phyloP scores from a whole-genome alignment of 2,329 filamentous ascomycete species.

The Fusarium sp. region DNA sequence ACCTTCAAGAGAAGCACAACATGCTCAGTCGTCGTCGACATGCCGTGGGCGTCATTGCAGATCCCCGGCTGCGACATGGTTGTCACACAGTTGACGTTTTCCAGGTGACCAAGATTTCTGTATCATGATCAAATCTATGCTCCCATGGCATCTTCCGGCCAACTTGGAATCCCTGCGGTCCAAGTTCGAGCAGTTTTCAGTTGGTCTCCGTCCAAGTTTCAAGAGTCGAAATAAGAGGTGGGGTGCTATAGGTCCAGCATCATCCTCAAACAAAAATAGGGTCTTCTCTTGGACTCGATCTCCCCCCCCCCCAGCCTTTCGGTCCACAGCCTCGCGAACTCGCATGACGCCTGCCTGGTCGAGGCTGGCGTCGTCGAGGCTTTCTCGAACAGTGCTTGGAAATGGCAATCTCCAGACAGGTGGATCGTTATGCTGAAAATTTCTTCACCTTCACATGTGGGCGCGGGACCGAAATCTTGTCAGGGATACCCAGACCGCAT shows the following conservation, averaged over 20 bases:
- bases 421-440: conserved; percentile 43
- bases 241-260: conserved; percentile 11
- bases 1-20: conserved; percentile 17
- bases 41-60: conserved; percentile 29
- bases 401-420: conserved; percentile 38
- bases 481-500: conserved; percentile 45
- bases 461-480: conserved; percentile 25
- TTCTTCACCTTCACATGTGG: conserved; percentile 33
- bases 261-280: conserved; percentile 29
- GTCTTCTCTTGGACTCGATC: conserved; percentile 6
- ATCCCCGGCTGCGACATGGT: conserved; percentile 36
- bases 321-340: conserved; percentile 36
- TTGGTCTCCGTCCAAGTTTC: conserved; percentile 29
- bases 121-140: conserved; percentile 11
- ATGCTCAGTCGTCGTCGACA: conserved; percentile 23
- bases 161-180: conserved; percentile 18
- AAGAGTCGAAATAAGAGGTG: conserved; percentile 31
- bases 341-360: conserved; percentile 26
- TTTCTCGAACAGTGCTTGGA: conserved; percentile 31
- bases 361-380: conserved; percentile 21
- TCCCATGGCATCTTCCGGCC: conserved; percentile 13
- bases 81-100: conserved; percentile 34
- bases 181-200: conserved; percentile 7
- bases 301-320: conserved; percentile 16
- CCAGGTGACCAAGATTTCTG: conserved; percentile 26